Evolutionary conservation across 306 rosid species (phyloP).

Genomic region (Vigna reflexopilosa): DNA sequence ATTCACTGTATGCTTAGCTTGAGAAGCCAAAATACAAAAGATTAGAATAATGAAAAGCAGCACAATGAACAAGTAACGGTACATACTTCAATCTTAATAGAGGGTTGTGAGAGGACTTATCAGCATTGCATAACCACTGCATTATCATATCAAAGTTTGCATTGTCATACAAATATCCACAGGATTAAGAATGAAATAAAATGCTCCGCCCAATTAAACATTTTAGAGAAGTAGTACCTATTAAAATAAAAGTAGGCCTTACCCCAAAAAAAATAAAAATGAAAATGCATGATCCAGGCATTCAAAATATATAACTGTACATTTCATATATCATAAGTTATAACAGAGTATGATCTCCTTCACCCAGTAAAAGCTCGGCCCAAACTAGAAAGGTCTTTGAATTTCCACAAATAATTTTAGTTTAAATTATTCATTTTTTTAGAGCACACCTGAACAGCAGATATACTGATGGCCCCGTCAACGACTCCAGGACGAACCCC

Average conservation of each 20-base stretch:
- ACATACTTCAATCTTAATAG: conserved; percentile 86
- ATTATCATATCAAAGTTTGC: conserved; percentile 32
- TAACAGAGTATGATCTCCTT: not conserved
- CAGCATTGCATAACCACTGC: conserved; percentile 99
- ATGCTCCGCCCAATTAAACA: conserved; percentile 16
- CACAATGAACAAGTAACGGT: conserved; percentile 22
- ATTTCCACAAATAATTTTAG: conserved; percentile 10
- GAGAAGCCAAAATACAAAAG: conserved; percentile 1
- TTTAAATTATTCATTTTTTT: conserved; percentile 10
- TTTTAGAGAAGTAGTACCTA: not conserved
- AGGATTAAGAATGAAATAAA: conserved; percentile 29
- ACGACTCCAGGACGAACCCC: conserved; percentile 92
- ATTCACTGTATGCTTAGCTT: conserved; percentile 5
- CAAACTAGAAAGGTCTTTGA: not conserved
- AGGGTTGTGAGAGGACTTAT: conserved; percentile 88
- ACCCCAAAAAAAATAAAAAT: not conserved
- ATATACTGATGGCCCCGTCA: conserved; percentile 94
- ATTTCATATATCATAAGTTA: conserved; percentile 11
- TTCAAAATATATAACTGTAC: not conserved
- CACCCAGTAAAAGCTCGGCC: not conserved
- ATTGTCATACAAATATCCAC: conserved; percentile 18
- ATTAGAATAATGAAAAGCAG: not conserved
- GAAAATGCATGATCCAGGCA: not conserved
- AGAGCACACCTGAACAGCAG: conserved; percentile 86
- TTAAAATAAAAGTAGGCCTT: not conserved